phyloP scores from a whole-genome alignment of 768 basidiomycete species.

The Naganishia onofrii region DNA sequence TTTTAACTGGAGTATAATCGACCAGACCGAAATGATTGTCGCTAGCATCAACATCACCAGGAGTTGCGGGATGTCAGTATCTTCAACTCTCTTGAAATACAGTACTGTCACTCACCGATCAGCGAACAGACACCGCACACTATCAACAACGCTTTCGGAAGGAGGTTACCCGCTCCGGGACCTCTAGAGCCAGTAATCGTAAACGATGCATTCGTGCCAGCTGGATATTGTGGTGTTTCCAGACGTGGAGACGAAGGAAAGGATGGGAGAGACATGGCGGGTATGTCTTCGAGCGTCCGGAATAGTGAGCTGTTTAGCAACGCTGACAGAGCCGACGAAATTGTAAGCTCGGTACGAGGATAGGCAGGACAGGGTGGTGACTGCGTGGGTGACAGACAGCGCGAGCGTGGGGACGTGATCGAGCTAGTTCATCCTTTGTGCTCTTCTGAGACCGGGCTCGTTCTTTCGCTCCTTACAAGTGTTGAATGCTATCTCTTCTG shows the following conservation, averaged over 20 bases:
- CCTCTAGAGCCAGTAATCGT: slow-evolving; percentile 27
- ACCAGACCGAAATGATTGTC: slow-evolving; percentile 49
- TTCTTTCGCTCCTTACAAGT: not conserved
- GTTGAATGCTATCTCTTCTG: not conserved
- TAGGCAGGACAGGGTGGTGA: not conserved
- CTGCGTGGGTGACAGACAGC: slow-evolving; percentile 1
- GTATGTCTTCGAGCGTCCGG: not conserved
- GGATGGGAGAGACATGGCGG: not conserved
- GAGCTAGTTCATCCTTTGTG: not conserved
- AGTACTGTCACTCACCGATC: slow-evolving; percentile 40
- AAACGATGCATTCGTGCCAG: not conserved
- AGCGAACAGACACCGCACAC: slow-evolving; percentile 48
- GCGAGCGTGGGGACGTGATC: not conserved
- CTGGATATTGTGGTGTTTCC: not conserved
- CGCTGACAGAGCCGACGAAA: not conserved
- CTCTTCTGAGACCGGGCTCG: not conserved
- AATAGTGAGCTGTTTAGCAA: not conserved
- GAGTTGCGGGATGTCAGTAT: not conserved
- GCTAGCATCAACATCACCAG: slow-evolving; percentile 31
- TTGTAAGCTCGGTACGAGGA: not conserved
- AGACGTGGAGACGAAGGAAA: not conserved
- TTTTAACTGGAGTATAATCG: slow-evolving; percentile 51
- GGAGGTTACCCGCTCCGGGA: slow-evolving; percentile 42
- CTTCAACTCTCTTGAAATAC: not conserved
- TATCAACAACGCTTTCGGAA: slow-evolving; percentile 48